Percentiles rank a stretch among this genome's conserved stretches.
phyloP scores from a whole-genome alignment of 192 early-diverging fungal genomes.

The Blastocladiella britannica region DNA sequence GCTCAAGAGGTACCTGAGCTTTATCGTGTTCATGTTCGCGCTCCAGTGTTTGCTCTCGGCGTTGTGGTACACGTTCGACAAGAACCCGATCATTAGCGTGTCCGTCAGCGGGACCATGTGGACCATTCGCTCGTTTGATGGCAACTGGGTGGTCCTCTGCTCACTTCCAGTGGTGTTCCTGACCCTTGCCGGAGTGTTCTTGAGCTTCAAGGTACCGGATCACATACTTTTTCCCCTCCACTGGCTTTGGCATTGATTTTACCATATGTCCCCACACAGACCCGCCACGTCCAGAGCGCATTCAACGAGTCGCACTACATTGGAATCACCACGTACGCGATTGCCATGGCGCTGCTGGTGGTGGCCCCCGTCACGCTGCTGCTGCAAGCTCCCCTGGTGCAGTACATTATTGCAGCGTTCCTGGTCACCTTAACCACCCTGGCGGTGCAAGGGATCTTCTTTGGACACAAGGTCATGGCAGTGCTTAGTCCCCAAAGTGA shows the following conservation, averaged over 20 bases:
- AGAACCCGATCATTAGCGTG: not conserved
- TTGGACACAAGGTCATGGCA: not conserved
- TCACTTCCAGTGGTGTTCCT: not conserved
- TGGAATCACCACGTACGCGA: not conserved
- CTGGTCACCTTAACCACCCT: not conserved
- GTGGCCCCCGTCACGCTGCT: not conserved
- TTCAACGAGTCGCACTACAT: not conserved
- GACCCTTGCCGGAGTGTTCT: not conserved
- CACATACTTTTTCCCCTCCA: too few species aligned
- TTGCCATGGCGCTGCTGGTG: not conserved
- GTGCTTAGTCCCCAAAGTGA: not conserved
- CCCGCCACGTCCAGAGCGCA: not conserved
- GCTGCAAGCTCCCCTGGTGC: not conserved
- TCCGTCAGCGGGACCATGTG: not conserved
- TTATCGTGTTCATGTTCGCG: not conserved
- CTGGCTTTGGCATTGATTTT: too few species aligned
- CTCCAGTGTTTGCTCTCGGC: not conserved
- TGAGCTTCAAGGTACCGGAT: not conserved
- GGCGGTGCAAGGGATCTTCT: not conserved
- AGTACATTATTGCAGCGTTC: not conserved
- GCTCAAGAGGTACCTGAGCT: not conserved
- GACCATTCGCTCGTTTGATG: not conserved
- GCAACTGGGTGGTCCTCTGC: not conserved
- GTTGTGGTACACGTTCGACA: not conserved
- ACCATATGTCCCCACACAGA: too few species aligned